Evolutionary conservation across 2,329 filamentous ascomycete genomes (phyloP).

Genomic region (Alternaria infectoria): DNA sequence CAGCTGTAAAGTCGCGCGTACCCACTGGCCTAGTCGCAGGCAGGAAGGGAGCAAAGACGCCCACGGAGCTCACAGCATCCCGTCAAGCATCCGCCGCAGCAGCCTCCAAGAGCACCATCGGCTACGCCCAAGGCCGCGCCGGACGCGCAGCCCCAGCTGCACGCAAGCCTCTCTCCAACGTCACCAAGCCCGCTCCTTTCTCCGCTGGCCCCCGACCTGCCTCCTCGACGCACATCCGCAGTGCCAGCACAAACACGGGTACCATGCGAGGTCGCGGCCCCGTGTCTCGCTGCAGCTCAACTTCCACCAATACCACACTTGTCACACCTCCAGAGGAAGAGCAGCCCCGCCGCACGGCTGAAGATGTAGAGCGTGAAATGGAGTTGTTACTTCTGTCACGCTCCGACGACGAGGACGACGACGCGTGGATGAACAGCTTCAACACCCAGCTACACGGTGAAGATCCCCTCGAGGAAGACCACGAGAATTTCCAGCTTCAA

Average conservation of each 20-base stretch:
- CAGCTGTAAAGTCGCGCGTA: slow-evolving; percentile 49
- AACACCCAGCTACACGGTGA: slow-evolving; percentile 29
- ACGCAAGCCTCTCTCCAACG: slow-evolving; percentile 47
- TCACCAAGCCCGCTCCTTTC: slow-evolving; percentile 40
- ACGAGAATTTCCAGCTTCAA: slow-evolving; percentile 40
- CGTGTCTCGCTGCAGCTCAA: slow-evolving; percentile 45
- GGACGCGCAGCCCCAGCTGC: slow-evolving; percentile 52
- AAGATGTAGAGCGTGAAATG: slow-evolving; percentile 45
- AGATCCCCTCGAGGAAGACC: slow-evolving; percentile 37
- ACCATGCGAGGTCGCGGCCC: slow-evolving; percentile 19
- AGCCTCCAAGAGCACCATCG: slow-evolving; percentile 80
- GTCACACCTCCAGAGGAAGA: slow-evolving; percentile 31
- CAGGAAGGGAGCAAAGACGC: slow-evolving; percentile 49
- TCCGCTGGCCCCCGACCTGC: slow-evolving; percentile 31
- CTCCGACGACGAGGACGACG: slow-evolving; percentile 38
- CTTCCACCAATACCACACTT: slow-evolving; percentile 39
- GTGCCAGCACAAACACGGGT: slow-evolving; percentile 13
- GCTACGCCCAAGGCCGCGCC: slow-evolving; percentile 79
- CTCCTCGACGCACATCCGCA: slow-evolving; percentile 23
- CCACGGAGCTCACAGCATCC: slow-evolving; percentile 57
- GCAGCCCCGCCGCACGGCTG: slow-evolving; percentile 33
- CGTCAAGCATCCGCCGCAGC: slow-evolving; percentile 68
- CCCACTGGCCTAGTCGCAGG: slow-evolving; percentile 42
- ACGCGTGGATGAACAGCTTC: slow-evolving; percentile 42
- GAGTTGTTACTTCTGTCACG: slow-evolving; percentile 34